Percentiles rank a stretch among this genome's conserved stretches.
Evolutionary conservation across 164 flowering plant species (phyloP).

Genomic region (Brasenia schreberi): DNA sequence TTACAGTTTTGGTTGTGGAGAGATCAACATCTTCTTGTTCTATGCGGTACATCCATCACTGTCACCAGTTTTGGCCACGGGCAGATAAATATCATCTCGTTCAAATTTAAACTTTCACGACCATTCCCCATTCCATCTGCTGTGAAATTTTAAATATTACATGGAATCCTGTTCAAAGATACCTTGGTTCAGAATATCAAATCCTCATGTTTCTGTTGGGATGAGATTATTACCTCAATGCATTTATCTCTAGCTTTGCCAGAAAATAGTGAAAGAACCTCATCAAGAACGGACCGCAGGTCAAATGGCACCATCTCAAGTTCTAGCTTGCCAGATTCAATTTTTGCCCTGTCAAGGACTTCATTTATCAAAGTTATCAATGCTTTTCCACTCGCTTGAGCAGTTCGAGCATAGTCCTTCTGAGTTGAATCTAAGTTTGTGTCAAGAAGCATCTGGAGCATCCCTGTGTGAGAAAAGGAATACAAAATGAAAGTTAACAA

Average conservation of each 20-base stretch:
- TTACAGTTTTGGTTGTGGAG: too few relatives aligned
- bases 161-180: too few relatives aligned
- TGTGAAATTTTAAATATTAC: too few relatives aligned
- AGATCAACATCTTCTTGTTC: too few relatives aligned
- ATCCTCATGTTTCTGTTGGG: too few relatives aligned
- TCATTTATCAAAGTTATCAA: conserved; percentile 77
- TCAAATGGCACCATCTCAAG: conserved; percentile 72
- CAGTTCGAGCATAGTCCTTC: conserved; percentile 77
- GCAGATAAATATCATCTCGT: too few relatives aligned
- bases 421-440: conserved; percentile 69
- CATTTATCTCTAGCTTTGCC: conserved; percentile 74
- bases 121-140: too few relatives aligned
- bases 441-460: conserved; percentile 79
- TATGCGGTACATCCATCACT: too few relatives aligned
- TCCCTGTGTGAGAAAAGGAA: conserved; percentile 28
- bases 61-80: too few relatives aligned
- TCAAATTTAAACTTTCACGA: too few relatives aligned
- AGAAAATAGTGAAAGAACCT: conserved; percentile 77
- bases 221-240: conserved; percentile 46
- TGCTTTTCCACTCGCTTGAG: conserved; percentile 81
- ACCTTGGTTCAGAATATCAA: too few relatives aligned
- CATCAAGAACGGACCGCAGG: conserved; percentile 66
- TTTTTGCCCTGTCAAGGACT: conserved; percentile 92
- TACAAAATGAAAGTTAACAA: conserved; percentile 3
- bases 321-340: conserved; percentile 88